Conservation (phyloP, 257 asterid genomes). For the Fraxinus quadrangulata region DNA sequence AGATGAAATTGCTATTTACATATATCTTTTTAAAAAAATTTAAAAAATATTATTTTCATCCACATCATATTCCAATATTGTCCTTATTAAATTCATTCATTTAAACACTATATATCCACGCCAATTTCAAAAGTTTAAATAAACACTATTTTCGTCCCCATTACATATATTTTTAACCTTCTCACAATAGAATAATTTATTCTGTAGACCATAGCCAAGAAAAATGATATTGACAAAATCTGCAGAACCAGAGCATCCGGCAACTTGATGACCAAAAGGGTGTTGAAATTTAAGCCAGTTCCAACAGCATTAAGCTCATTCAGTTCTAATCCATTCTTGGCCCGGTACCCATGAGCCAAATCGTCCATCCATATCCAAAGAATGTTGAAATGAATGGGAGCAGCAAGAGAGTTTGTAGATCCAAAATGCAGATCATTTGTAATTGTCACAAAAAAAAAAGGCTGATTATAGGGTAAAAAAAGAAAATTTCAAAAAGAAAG, state of each 20-base stretch:
- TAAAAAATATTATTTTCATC: too few species aligned
- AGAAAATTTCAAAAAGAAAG: conserved; percentile 29
- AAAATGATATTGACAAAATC: conserved; percentile 52
- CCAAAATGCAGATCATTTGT: background rate
- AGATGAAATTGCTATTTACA: conserved; percentile 9
- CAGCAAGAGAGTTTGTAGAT: background rate
- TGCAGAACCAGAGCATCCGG: conserved; percentile 63
- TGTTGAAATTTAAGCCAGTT: conserved; percentile 34
- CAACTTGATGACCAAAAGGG: conserved; percentile 49
- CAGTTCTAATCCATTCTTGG: conserved; percentile 10
- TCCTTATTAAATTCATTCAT: too few species aligned
- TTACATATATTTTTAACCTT: too few species aligned
- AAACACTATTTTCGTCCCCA: too few species aligned
- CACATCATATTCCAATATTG: too few species aligned
- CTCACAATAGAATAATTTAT: too few species aligned
- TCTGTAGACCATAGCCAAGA: conserved; percentile 44
- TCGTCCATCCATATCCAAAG: conserved; percentile 34
- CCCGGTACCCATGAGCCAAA: conserved; percentile 29
- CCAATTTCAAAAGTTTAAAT: too few species aligned
- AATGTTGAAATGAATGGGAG: background rate
- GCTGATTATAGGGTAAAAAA: background rate
- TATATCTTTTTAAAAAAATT: too few species aligned
- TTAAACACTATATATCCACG: too few species aligned
- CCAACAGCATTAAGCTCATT: conserved; percentile 22
- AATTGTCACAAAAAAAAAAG: background rate